phyloP scores from a whole-genome alignment of 2,329 filamentous ascomycete species.

The Metarhizium brunneum region DNA sequence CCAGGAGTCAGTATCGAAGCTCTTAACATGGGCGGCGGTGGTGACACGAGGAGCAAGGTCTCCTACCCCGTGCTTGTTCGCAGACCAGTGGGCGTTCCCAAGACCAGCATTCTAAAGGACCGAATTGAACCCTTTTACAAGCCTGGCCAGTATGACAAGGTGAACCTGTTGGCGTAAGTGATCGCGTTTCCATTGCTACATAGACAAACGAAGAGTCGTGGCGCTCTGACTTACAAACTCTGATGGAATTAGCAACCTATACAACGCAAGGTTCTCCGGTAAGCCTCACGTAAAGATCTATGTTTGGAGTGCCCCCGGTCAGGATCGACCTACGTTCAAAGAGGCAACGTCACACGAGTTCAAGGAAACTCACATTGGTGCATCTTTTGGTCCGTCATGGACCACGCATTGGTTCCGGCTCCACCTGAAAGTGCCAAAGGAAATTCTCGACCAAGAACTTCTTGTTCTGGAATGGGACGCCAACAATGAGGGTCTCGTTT shows the following conservation, averaged over 20 bases:
- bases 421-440: conserved; percentile 63
- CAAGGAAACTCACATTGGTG: conserved; percentile 62
- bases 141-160: conserved; percentile 65
- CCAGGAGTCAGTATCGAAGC: conserved; percentile 19
- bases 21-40: conserved; percentile 42
- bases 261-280: conserved; percentile 44
- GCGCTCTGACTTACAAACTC: background rate
- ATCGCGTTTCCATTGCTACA: conserved; percentile 4
- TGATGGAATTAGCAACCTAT: conserved; percentile 21
- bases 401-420: conserved; percentile 96
- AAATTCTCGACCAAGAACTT: conserved; percentile 65
- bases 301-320: conserved; percentile 74
- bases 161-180: conserved; percentile 63
- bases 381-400: conserved; percentile 88
- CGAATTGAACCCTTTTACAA: conserved; percentile 75
- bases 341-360: conserved; percentile 73
- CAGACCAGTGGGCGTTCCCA: conserved; percentile 63
- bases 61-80: conserved; percentile 44
- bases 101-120: conserved; percentile 75
- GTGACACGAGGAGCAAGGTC: conserved; percentile 32
- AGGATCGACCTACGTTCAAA: conserved; percentile 74
- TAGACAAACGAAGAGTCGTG: conserved; percentile 1
- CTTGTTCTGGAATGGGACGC: conserved; percentile 97
- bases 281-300: conserved; percentile 72
- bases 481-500: conserved; percentile 89